A percentile compares a stretch with the other conserved stretches of the same genome.
These are phyloP conservation scores for Fusarium redolens DNA, from an alignment of 2,329 filamentous ascomycete species.

Conservation along the genomic window DNA sequence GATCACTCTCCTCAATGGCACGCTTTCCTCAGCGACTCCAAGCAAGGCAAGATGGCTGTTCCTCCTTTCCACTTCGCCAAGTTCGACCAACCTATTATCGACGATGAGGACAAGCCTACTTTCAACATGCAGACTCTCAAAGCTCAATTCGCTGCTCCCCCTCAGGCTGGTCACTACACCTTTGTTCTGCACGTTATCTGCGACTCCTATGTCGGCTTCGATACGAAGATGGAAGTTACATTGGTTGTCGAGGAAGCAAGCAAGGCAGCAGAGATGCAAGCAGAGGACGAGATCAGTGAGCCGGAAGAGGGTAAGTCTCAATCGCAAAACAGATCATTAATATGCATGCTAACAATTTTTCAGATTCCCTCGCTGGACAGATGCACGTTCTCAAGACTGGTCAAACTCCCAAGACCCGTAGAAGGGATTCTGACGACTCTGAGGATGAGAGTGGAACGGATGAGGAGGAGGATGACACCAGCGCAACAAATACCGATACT, in stretches of 20 bases:
- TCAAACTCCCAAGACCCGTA: constrained; percentile 67
- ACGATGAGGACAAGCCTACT: constrained; percentile 83
- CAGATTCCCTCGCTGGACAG: constrained; percentile 90
- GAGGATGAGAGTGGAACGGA: constrained; percentile 85
- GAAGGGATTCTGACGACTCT: constrained; percentile 67
- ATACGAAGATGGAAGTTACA: constrained; percentile 90
- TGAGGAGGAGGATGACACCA: constrained; percentile 76
- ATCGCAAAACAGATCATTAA: background rate
- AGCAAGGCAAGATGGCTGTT: constrained; percentile 95
- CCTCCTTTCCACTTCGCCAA: constrained; percentile 94
- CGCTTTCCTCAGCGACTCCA: constrained; percentile 92
- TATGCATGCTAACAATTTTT: constrained; percentile 40
- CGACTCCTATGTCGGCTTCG: constrained; percentile 94
- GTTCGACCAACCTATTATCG: constrained; percentile 90
- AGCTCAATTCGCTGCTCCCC: constrained; percentile 95
- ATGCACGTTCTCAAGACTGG: constrained; percentile 88
- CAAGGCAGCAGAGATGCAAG: constrained; percentile 82
- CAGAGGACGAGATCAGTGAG: constrained; percentile 96
- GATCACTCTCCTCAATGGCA: constrained; percentile 94
- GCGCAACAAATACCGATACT: constrained; percentile 76
- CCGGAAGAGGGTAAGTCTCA: constrained; percentile 87
- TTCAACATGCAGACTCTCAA: constrained; percentile 97
- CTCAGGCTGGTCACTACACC: constrained; percentile 90
- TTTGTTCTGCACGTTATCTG: constrained; percentile 95
- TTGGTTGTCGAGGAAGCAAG: constrained; percentile 89